Percentiles rank a stretch among this genome's conserved stretches.
phyloP scores from a whole-genome alignment of 2,329 filamentous ascomycete species.

The Penicillium sp. region DNA sequence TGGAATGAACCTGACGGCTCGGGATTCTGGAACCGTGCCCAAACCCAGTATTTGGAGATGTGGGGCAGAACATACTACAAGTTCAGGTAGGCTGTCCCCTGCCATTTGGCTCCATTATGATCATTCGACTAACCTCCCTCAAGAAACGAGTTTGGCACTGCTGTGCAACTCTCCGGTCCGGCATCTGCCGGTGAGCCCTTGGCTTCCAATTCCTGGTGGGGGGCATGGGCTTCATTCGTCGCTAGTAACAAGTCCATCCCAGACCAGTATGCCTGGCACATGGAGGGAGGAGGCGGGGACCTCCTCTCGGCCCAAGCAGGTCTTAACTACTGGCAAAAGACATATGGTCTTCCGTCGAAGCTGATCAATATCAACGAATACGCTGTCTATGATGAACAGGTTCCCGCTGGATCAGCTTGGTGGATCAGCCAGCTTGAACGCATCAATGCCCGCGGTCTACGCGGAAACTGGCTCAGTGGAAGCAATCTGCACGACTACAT shows the following conservation, averaged over 20 bases:
- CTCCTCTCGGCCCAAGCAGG: background rate
- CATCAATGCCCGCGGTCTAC: background rate
- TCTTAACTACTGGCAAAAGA: background rate
- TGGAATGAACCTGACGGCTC: background rate
- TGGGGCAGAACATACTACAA: background rate
- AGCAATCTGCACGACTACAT: background rate
- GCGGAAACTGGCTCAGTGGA: background rate
- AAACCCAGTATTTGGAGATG: background rate
- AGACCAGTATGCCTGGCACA: background rate
- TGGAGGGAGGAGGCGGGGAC: background rate
- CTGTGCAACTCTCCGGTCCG: background rate
- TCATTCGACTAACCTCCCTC: background rate
- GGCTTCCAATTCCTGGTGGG: background rate
- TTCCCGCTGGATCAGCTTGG: background rate
- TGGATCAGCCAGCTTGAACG: background rate
- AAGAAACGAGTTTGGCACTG: background rate
- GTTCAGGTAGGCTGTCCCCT: background rate
- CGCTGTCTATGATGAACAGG: background rate
- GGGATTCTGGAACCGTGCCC: background rate
- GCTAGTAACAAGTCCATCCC: background rate
- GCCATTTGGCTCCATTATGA: background rate
- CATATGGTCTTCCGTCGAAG: background rate
- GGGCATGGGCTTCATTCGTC: background rate
- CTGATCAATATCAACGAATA: conserved; percentile 1
- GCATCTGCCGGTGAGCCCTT: background rate